Evolutionary conservation across 169 alveolate genomes (phyloP).

Genomic region (Cryptosporidium sp.): DNA sequence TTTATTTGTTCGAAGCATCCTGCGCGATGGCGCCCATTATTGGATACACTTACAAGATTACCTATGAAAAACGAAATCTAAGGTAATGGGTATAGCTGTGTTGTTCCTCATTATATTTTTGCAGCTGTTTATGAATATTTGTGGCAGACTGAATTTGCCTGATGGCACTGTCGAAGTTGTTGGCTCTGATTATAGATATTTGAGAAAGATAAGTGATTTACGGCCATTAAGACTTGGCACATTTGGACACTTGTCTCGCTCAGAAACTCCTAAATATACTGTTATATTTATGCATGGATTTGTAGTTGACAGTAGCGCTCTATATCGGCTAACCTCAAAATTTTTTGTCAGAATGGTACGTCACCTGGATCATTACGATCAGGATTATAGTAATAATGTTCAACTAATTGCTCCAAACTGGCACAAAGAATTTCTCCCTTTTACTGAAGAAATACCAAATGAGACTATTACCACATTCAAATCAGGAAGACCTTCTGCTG

Average conservation of each 20-base stretch:
- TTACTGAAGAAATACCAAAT: constrained; percentile 18
- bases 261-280: constrained; percentile 58
- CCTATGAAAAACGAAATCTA: background rate
- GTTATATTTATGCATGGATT: constrained; percentile 73
- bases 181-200: constrained; percentile 26
- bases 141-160: background rate
- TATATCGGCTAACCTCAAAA: constrained; percentile 34
- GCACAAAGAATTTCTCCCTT: constrained; percentile 52
- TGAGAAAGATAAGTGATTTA: constrained; percentile 21
- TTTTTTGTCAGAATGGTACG: constrained; percentile 61
- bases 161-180: constrained; percentile 4
- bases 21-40: constrained; percentile 10
- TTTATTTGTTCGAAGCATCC: background rate
- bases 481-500: constrained; percentile 56
- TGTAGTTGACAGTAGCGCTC: background rate
- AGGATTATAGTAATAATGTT: constrained; percentile 48
- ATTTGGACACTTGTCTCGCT: constrained; percentile 41
- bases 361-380: constrained; percentile 64
- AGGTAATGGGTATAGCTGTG: constrained; percentile 10
- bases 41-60: constrained; percentile 22
- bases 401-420: constrained; percentile 70
- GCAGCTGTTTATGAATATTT: background rate
- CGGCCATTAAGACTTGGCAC: constrained; percentile 32
- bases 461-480: constrained; percentile 32
- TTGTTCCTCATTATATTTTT: constrained; percentile 10